Base-by-base conservation (phyloP, 1,139 yeast genomes). In the Magnusiomyces sp. region DNA sequence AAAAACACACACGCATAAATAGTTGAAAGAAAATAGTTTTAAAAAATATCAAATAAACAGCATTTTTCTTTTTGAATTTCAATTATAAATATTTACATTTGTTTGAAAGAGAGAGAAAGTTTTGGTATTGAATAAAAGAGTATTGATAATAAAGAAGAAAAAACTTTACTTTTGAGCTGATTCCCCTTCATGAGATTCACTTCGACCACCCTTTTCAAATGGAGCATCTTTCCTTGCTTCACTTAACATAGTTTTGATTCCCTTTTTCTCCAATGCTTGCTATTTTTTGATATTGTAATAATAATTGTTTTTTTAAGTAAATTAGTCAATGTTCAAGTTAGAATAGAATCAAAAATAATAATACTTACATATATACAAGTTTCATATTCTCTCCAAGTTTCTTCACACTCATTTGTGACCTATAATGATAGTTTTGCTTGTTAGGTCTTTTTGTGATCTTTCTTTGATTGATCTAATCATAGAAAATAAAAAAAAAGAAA, bases 341-440 rank as follows among this genome's bases (percentile, higher is more conserved):
- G 7, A 27, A 11, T 4, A 5, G 14, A n/a, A 17, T 36, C 7
- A n/a, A 23, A 41, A 43, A 10, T 2, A 17, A 23, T 29, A 37
- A 17, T 32, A 65, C 74, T 51, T 47, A 77, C 78, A 61, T 88
- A 83, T 45, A 92, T 82, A 69, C 98, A 92, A 16, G 81, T 81
- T 59, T 86, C 86, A 66, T 92, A 92, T 47, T 80, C 81, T 55
- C 80, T 78, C 96, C 97, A 92, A 43, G 87, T 77, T 46, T 83
- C 92, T 50, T 87, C 83, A 68, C 98, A 92, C 66, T 90, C 97
- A 64, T 92, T 90, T 57, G 83, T 76, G 50, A 81, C 66, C 59
- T 83, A 76, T 58, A 49, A 70, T 68, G 17, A 27, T 47, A 50
- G 32, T 50, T n/a, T n/a, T n/a, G n/a, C n/a, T n/a, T n/a, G n/a